phyloP scores from a whole-genome alignment of 2,329 filamentous ascomycete species.

The Cladorrhinum sp. region DNA sequence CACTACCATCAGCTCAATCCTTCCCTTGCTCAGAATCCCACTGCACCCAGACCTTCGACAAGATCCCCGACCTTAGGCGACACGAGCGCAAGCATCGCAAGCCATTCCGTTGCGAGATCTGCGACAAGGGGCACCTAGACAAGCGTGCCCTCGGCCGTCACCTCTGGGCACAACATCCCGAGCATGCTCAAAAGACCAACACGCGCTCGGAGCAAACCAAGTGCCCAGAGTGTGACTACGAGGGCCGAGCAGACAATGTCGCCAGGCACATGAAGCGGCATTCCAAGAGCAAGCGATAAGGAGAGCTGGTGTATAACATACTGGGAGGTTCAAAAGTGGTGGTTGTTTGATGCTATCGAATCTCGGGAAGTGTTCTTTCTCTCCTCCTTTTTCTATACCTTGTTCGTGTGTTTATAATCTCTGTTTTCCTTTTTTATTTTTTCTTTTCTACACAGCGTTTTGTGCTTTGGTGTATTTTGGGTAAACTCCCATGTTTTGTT shows the following conservation, averaged over 20 bases:
- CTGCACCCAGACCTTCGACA: constrained; percentile 13
- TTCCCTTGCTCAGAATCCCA: constrained; percentile 11
- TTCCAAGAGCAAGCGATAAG: neutral
- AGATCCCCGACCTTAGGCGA: constrained; percentile 9
- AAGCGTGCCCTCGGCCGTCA: constrained; percentile 6
- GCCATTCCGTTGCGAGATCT: constrained; percentile 22
- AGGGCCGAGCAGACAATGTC: constrained; percentile 5
- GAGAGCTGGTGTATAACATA: neutral
- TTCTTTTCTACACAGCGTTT: neutral
- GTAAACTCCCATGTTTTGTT: neutral
- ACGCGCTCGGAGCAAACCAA: constrained; percentile 4
- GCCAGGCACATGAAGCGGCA: constrained; percentile 6
- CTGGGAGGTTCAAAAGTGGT: neutral
- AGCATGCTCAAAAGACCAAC: neutral
- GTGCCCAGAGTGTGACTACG: constrained; percentile 6
- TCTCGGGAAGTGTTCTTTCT: neutral
- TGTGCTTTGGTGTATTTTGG: neutral
- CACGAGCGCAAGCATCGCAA: constrained; percentile 25
- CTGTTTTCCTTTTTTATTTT: neutral
- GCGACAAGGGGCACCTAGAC: constrained; percentile 7
- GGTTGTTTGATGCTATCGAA: neutral
- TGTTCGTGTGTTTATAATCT: neutral
- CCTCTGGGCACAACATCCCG: constrained; percentile 1
- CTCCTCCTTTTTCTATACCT: neutral
- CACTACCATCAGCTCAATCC: neutral